Evolutionary conservation across 1,284 basidiomycete species (phyloP).

Genomic region (Mycena sp.): DNA sequence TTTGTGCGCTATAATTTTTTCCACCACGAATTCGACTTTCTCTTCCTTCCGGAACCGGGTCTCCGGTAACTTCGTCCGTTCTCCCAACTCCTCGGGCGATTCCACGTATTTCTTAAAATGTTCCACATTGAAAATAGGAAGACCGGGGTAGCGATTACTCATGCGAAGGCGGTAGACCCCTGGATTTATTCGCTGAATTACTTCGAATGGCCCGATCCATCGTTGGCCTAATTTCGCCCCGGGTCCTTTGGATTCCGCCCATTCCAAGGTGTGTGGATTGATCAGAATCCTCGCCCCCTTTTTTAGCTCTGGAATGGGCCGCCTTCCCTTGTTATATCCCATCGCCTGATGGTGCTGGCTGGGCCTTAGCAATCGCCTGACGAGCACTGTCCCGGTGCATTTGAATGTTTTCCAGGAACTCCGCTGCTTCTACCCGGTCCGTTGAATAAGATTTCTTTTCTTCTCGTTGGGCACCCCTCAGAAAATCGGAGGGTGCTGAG

Average conservation of each 20-base stretch:
- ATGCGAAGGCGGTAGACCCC: conserved; percentile 3
- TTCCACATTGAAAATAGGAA: conserved; percentile 13
- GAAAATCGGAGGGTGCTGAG: neutral
- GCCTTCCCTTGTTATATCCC: conserved; percentile 7
- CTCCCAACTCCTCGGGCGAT: neutral
- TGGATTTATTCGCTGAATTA: conserved; percentile 12
- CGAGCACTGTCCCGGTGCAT: conserved; percentile 16
- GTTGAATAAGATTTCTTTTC: neutral
- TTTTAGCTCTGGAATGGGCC: neutral
- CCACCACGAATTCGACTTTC: conserved; percentile 5
- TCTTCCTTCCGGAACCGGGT: neutral
- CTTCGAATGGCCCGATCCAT: conserved; percentile 24
- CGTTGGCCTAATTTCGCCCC: conserved; percentile 5
- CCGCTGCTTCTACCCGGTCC: neutral
- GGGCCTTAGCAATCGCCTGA: conserved; percentile 5
- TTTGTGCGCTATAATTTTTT: conserved; percentile 12
- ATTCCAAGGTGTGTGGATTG: conserved; percentile 28
- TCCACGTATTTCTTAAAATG: conserved; percentile 17
- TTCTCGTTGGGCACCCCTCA: neutral
- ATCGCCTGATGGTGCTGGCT: conserved; percentile 17
- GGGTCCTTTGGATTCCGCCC: conserved; percentile 11
- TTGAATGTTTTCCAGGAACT: neutral
- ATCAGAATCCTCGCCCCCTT: conserved; percentile 1
- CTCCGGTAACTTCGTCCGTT: neutral
- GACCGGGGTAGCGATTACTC: neutral